Percentiles rank a stretch among this genome's conserved stretches.
Conservation (phyloP, 306 rosid genomes). For the Herpetospermum pedunculosum region DNA sequence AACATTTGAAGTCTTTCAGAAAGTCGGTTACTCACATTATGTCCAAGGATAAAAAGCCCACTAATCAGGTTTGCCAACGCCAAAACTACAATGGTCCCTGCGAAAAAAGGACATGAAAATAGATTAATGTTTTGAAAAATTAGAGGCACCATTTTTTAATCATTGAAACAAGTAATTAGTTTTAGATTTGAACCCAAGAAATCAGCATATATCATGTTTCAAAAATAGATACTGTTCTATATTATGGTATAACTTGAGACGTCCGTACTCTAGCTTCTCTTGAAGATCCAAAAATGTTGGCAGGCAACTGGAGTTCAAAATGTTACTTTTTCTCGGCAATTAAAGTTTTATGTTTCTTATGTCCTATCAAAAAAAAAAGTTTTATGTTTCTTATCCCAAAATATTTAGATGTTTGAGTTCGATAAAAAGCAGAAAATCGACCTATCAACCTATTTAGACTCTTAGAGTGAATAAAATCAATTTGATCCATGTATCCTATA, state of each 20-base stretch:
- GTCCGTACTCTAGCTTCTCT: neutral
- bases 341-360: neutral
- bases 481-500: neutral
- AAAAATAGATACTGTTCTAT: neutral
- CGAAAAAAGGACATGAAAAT: constrained; percentile 11
- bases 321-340: neutral
- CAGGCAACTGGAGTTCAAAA: neutral
- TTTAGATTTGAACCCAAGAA: neutral
- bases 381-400: neutral
- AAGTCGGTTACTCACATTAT: constrained; percentile 41
- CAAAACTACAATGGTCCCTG: constrained; percentile 63
- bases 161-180: neutral
- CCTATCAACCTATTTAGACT: neutral
- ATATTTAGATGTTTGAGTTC: neutral
- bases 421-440: neutral
- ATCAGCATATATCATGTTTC: neutral
- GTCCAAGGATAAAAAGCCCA: constrained; percentile 56
- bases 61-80: constrained; percentile 72
- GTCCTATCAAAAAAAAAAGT: too few species aligned
- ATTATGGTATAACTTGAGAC: neutral
- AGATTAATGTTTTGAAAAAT: neutral
- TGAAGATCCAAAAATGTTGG: neutral
- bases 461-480: neutral
- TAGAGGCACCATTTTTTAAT: neutral
- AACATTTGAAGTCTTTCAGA: neutral